Evolutionary conservation across 2,329 filamentous ascomycete species (phyloP).

Genomic region (Aspergillus neoniger): DNA sequence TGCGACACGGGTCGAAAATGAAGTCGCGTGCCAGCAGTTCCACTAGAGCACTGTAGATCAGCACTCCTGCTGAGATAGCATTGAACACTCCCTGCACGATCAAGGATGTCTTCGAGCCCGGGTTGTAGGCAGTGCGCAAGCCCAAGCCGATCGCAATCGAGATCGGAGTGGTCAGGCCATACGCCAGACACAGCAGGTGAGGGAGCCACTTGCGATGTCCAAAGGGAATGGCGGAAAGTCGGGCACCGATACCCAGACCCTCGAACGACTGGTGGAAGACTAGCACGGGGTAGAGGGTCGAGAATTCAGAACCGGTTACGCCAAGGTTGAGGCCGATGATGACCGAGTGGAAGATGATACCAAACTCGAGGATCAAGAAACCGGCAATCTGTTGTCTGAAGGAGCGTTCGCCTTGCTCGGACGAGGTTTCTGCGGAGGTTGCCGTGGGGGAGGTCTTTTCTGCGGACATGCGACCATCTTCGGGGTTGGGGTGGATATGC

Average conservation of each 20-base stretch:
- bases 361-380: conserved; percentile 57
- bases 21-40: conserved; percentile 7
- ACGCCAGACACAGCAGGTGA: background rate
- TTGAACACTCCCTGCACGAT: conserved; percentile 7
- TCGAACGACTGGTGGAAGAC: conserved; percentile 67
- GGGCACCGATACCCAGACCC: conserved; percentile 62
- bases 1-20: conserved; percentile 3
- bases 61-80: background rate
- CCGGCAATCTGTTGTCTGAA: conserved; percentile 42
- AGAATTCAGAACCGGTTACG: conserved; percentile 59
- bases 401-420: conserved; percentile 26
- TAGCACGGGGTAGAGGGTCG: conserved; percentile 60
- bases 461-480: background rate
- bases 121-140: background rate
- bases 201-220: conserved; percentile 22
- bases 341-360: conserved; percentile 65
- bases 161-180: conserved; percentile 5
- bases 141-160: conserved; percentile 4
- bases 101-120: conserved; percentile 1
- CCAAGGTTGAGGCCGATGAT: conserved; percentile 65
- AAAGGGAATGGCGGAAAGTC: conserved; percentile 60
- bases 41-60: conserved; percentile 5
- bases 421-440: conserved; percentile 7
- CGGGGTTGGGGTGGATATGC: background rate
- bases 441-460: background rate